Percentiles rank a stretch among this genome's conserved stretches.
Conservation (phyloP, 345 rosid species). For the Turnera subulata region DNA sequence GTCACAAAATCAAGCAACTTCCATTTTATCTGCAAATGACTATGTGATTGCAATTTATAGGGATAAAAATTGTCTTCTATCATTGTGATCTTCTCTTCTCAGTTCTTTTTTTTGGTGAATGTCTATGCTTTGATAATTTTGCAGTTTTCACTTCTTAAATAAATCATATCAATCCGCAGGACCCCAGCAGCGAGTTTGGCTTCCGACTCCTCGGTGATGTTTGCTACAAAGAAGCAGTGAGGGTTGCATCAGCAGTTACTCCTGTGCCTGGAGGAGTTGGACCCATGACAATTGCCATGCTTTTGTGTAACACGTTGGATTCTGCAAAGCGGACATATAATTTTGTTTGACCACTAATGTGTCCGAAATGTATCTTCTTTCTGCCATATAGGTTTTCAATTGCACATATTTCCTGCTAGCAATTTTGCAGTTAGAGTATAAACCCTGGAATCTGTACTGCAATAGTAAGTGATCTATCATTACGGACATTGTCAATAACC, state of each 20-base stretch:
- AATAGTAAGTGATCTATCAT: too few relatives aligned
- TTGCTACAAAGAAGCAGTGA: constrained; percentile 70
- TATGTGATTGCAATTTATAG: too few relatives aligned
- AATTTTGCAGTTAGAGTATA: background rate
- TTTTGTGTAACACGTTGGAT: constrained; percentile 69
- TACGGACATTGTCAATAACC: background rate
- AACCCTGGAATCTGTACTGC: too few relatives aligned
- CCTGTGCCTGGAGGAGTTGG: constrained; percentile 97
- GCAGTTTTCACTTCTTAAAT: too few relatives aligned
- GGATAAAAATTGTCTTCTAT: too few relatives aligned
- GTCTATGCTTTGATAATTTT: too few relatives aligned
- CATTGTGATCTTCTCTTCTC: too few relatives aligned
- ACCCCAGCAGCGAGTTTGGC: constrained; percentile 61
- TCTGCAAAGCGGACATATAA: constrained; percentile 55
- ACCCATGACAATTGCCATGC: constrained; percentile 93
- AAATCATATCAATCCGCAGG: too few relatives aligned
- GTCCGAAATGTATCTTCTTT: background rate
- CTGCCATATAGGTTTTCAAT: background rate
- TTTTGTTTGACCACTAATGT: constrained; percentile 16
- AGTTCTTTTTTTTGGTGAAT: too few relatives aligned
- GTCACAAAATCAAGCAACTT: too few relatives aligned
- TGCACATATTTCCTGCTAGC: background rate
- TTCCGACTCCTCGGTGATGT: constrained; percentile 83
- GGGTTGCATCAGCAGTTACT: constrained; percentile 70
- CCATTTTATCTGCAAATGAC: too few relatives aligned